Percentiles rank a stretch among this genome's conserved stretches.
These are phyloP conservation scores for Yueomyces sp. DNA, from an alignment of 805 yeast genomes.

Conservation along the genomic window DNA sequence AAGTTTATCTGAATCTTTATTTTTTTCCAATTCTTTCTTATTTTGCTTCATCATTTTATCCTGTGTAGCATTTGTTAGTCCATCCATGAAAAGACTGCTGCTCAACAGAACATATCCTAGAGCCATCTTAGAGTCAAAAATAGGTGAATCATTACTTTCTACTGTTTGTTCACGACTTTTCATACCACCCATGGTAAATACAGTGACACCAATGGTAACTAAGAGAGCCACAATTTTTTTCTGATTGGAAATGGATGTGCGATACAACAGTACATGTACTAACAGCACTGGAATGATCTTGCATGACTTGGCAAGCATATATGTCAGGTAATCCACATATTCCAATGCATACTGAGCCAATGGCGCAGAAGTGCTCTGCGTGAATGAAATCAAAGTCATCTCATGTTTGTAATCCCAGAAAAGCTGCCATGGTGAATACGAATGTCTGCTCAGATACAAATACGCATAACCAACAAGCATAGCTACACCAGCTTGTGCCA, in stretches of 20 bases:
- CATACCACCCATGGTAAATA: conserved; percentile 48
- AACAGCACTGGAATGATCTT: conserved; percentile 90
- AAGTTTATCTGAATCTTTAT: conserved; percentile 16
- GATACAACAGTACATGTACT: conserved; percentile 60
- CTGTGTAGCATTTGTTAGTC: conserved; percentile 86
- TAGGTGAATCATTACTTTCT: not conserved
- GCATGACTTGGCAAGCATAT: conserved; percentile 81
- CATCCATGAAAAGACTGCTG: conserved; percentile 67
- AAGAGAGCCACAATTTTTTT: conserved; percentile 65
- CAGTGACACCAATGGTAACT: conserved; percentile 74
- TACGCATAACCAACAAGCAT: conserved; percentile 53
- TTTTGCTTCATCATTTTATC: conserved; percentile 55
- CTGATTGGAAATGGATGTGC: conserved; percentile 55
- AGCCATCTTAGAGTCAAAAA: not conserved
- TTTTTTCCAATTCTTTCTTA: conserved; percentile 1
- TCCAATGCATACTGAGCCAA: conserved; percentile 64
- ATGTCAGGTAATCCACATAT: conserved; percentile 78
- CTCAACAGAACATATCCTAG: conserved; percentile 28
- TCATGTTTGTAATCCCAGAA: conserved; percentile 23
- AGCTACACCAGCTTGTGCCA: conserved; percentile 65
- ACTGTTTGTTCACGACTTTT: not conserved
- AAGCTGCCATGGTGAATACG: conserved; percentile 23
- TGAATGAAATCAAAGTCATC: conserved; percentile 43
- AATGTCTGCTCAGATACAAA: conserved; percentile 25
- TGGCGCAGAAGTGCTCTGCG: conserved; percentile 76